Conservation (phyloP, 2,329 filamentous ascomycete genomes). For the Ceratocystiopsis sp. region DNA sequence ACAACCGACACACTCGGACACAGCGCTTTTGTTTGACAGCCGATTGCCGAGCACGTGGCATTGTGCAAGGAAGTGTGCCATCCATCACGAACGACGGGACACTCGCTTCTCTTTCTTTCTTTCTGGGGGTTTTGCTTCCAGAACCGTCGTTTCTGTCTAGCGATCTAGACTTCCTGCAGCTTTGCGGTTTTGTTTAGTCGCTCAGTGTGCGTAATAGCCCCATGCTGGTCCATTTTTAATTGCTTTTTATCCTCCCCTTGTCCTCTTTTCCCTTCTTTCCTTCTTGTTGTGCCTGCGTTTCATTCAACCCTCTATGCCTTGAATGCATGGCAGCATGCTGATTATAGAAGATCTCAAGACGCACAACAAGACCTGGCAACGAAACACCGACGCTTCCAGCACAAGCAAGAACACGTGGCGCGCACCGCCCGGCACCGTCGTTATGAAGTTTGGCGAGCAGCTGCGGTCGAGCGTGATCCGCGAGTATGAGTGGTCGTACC, state of each 20-base stretch:
- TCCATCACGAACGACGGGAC: too few relatives aligned
- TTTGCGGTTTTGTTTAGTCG: too few relatives aligned
- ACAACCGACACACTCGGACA: too few relatives aligned
- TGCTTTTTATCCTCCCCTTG: not conserved
- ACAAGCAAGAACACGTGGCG: constrained; percentile 14
- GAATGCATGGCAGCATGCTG: constrained; percentile 22
- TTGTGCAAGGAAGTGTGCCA: too few relatives aligned
- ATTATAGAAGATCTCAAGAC: constrained; percentile 33
- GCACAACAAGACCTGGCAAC: constrained; percentile 23
- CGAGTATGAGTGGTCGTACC: constrained; percentile 97
- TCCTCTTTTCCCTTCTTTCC: not conserved
- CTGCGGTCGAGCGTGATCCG: constrained; percentile 88
- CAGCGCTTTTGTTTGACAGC: too few relatives aligned
- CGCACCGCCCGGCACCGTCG: constrained; percentile 33
- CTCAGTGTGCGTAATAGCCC: too few relatives aligned
- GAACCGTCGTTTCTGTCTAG: too few relatives aligned
- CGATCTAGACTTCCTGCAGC: too few relatives aligned
- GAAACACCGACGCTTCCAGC: not conserved
- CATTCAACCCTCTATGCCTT: not conserved
- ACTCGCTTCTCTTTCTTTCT: too few relatives aligned
- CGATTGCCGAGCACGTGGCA: too few relatives aligned
- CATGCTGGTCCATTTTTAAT: not conserved
- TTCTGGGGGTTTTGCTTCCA: too few relatives aligned
- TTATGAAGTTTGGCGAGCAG: constrained; percentile 89
- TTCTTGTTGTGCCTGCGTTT: not conserved